Conservation (phyloP, 129 eudicot species). For the Heracleum sosnowskyi region DNA sequence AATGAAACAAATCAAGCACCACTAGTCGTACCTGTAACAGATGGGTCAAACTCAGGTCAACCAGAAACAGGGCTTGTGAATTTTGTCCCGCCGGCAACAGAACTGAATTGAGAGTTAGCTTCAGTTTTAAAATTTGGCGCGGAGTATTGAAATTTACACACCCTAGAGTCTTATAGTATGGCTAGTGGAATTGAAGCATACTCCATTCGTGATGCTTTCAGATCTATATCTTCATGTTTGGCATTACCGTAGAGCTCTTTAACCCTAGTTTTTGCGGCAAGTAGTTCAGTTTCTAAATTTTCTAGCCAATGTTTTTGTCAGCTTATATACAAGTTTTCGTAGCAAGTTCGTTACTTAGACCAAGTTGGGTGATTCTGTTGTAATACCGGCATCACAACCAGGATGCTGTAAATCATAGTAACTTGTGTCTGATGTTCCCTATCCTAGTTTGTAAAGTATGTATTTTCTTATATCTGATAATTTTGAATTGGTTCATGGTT, state of each 20-base stretch:
- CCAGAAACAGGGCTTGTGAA: constrained; percentile 21
- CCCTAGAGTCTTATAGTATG: neutral
- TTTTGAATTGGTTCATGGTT: neutral
- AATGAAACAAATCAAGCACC: neutral
- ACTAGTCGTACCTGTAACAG: constrained; percentile 2
- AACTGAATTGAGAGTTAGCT: neutral
- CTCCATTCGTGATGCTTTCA: neutral
- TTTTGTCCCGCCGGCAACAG: neutral
- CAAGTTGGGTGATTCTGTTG: neutral
- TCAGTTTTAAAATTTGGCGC: neutral
- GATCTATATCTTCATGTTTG: neutral
- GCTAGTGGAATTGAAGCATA: neutral
- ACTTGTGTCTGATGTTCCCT: neutral
- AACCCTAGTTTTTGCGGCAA: neutral
- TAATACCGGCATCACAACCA: neutral
- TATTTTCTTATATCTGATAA: neutral
- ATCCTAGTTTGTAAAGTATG: neutral
- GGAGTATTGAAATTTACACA: neutral
- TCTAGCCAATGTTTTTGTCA: neutral
- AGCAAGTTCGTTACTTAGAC: neutral
- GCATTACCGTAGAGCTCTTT: neutral
- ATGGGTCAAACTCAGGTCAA: constrained; percentile 20
- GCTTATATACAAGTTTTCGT: neutral
- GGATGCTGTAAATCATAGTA: neutral
- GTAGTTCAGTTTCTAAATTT: neutral